phyloP scores from a whole-genome alignment of 2,329 filamentous ascomycete species.

The Colletotrichum tropicale region DNA sequence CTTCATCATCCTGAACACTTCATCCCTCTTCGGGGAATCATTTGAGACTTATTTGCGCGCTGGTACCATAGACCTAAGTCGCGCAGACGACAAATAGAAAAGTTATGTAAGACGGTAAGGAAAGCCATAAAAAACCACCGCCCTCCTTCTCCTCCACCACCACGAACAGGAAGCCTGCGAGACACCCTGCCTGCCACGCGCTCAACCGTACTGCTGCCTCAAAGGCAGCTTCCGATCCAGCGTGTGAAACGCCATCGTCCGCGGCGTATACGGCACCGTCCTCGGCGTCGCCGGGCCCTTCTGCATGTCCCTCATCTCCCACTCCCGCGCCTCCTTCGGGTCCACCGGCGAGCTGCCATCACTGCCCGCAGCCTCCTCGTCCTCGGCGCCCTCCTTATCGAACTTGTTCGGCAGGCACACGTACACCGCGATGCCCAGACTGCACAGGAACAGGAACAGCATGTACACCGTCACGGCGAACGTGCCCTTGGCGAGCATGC shows the following conservation, averaged over 20 bases:
- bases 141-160: background rate
- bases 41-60: background rate
- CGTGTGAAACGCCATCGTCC: conserved; percentile 71
- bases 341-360: conserved; percentile 34
- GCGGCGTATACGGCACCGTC: conserved; percentile 62
- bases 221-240: conserved; percentile 63
- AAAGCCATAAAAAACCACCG: background rate
- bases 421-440: conserved; percentile 64
- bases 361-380: conserved; percentile 29
- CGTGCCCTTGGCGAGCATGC: conserved; percentile 69
- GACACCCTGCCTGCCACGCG: background rate
- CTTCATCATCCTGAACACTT: background rate
- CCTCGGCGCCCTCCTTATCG: conserved; percentile 53
- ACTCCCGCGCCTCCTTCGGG: conserved; percentile 45
- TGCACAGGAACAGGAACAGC: conserved; percentile 65
- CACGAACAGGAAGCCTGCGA: background rate
- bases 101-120: background rate
- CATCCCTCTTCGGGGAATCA: background rate
- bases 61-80: background rate
- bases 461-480: conserved; percentile 70
- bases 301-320: conserved; percentile 65
- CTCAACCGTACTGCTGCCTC: conserved; percentile 34
- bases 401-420: conserved; percentile 61
- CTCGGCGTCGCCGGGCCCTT: conserved; percentile 38
- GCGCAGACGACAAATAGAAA: background rate